Evolutionary conservation across 768 basidiomycete species (phyloP), one percentile per base, ranked within the genome.

Genomic region (Auriscalpium vulgare): DNA sequence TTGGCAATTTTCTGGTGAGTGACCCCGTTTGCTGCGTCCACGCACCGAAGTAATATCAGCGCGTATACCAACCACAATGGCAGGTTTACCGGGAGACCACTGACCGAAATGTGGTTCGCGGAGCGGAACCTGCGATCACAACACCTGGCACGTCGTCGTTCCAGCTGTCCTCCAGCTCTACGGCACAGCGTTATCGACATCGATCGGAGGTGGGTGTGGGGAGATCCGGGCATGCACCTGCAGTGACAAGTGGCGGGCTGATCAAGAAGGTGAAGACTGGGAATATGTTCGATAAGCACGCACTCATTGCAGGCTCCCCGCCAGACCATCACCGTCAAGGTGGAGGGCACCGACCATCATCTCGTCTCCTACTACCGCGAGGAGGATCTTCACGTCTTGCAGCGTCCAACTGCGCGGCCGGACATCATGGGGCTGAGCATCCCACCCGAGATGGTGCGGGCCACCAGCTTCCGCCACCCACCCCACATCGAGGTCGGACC

Each of bases 21-120:
- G 11, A 8, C 37, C 21, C 21, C 21, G 21, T 21, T 21, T 14
- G 9, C 13, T 37, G 50, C 37, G 37, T n/a, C n/a, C n/a, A n/a
- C n/a, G n/a, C 40, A 36, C 40, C 23, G 37, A 47, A 21, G 40
- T 4, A 46, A 47, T 35, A 40, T 50, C 55, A 37, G 56, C 50
- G 54, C 57, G 23, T 34, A 23, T 54, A 54, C 47, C 34, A 5
- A 37, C 37, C 38, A 21, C 6, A 19, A 17, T 38, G 40, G 3
- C 60, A 91, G 88, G 84, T 91, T 19, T 93, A 93, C 70, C 84
- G 88, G 40, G 87, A 91, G 66, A 85, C 89, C 57, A 83, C 81
- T 58, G 83, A 86, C 65, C 69, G 90, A 63, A 75, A 82, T 56
- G 55, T 53, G 16, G 51, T 38, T 49, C 55, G 59, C 17, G 59